Evolutionary conservation across 495 filamentous ascomycete genomes (phyloP).

Genomic region (Haplographium delicatum): DNA sequence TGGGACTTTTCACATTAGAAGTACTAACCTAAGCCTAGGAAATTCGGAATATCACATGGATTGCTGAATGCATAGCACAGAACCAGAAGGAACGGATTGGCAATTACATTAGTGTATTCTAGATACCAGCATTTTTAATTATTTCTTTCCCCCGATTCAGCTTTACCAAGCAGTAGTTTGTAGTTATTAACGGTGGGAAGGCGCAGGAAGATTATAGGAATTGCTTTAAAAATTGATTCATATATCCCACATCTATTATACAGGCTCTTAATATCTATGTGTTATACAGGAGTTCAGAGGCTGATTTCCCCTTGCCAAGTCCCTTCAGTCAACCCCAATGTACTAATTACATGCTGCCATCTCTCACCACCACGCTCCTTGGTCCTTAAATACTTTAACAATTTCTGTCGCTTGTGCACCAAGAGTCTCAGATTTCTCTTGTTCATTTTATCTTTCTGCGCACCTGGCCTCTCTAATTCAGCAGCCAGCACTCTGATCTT

Average conservation of each 20-base stretch:
- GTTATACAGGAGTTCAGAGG: slow-evolving; percentile 35
- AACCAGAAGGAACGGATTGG: slow-evolving; percentile 98
- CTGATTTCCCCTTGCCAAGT: slow-evolving; percentile 85
- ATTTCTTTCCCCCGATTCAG: not conserved
- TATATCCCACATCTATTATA: not conserved
- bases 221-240: slow-evolving; percentile 14
- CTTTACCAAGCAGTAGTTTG: slow-evolving; percentile 12
- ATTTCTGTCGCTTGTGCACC: slow-evolving; percentile 84
- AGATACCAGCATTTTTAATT: slow-evolving; percentile 16
- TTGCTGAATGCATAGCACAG: slow-evolving; percentile 98
- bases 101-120: slow-evolving; percentile 98
- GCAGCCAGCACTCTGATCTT: slow-evolving; percentile 82
- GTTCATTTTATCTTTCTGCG: slow-evolving; percentile 78
- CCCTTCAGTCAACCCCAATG: slow-evolving; percentile 77
- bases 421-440: slow-evolving; percentile 82
- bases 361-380: slow-evolving; percentile 88
- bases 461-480: slow-evolving; percentile 48
- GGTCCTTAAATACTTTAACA: slow-evolving; percentile 74
- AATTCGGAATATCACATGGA: slow-evolving; percentile 99
- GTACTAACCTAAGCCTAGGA: slow-evolving; percentile 45
- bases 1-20: not conserved
- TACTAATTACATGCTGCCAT: slow-evolving; percentile 79
- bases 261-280: slow-evolving; percentile 1
- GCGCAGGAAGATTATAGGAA: slow-evolving; percentile 23
- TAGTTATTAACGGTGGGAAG: slow-evolving; percentile 17